A percentile compares a stretch with the other conserved stretches of the same genome.
Evolutionary conservation across 805 yeast species (phyloP).

Genomic region (Ogataea thermomethanolica): DNA sequence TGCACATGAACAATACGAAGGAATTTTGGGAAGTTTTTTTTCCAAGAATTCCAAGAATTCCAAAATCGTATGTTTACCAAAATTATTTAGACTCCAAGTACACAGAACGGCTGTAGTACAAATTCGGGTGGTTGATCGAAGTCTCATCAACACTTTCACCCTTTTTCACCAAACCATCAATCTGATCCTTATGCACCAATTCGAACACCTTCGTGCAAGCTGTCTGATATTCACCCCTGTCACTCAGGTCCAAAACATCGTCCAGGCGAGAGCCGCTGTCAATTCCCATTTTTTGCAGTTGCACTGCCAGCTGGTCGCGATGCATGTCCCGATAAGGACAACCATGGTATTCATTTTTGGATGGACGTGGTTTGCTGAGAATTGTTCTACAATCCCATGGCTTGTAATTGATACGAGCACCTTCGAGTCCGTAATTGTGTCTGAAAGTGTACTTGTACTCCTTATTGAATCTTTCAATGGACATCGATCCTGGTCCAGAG

Average conservation of each 20-base stretch:
- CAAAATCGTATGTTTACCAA: neutral
- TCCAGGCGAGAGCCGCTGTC: constrained; percentile 50
- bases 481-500: constrained; percentile 43
- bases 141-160: constrained; percentile 50
- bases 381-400: constrained; percentile 86
- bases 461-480: constrained; percentile 75
- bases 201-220: constrained; percentile 93
- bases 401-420: constrained; percentile 77
- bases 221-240: constrained; percentile 66
- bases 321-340: constrained; percentile 85
- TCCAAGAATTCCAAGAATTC: neutral
- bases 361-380: constrained; percentile 66
- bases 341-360: constrained; percentile 73
- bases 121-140: constrained; percentile 80
- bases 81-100: constrained; percentile 42
- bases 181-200: constrained; percentile 49
- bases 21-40: too few relatives aligned
- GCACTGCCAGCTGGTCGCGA: constrained; percentile 55
- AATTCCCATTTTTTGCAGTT: constrained; percentile 63
- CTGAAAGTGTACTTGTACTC: constrained; percentile 86
- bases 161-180: constrained; percentile 33
- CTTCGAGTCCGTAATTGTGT: constrained; percentile 90
- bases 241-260: constrained; percentile 63
- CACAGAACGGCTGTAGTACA: constrained; percentile 76
- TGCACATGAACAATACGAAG: too few relatives aligned